These are phyloP conservation scores for Daedaleopsis nitida DNA, from an alignment of 768 basidiomycete genomes.

Conservation along the genomic window DNA sequence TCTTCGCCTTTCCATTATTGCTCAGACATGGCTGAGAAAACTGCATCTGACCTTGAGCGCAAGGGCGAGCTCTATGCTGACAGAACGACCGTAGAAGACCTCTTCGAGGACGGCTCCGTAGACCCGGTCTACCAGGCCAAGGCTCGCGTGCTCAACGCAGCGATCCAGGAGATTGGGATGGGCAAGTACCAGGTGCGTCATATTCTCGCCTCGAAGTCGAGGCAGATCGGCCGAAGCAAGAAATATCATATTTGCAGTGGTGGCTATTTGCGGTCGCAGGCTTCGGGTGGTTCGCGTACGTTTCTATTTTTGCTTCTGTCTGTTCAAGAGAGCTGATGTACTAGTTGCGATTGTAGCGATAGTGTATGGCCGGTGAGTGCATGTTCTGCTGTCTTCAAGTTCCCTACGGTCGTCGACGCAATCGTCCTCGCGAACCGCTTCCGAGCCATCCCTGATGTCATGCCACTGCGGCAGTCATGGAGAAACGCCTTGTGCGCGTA, in stretches of 20 bases:
- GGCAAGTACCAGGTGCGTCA: conserved; percentile 52
- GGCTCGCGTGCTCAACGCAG: conserved; percentile 46
- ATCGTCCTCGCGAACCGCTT: too few species aligned
- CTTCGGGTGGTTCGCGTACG: conserved; percentile 78
- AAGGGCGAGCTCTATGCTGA: conserved; percentile 1
- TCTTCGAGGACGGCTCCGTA: conserved; percentile 30
- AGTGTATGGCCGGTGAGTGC: conserved; percentile 71
- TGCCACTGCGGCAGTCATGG: too few species aligned
- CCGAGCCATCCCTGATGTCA: too few species aligned
- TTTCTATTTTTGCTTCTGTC: conserved; percentile 7
- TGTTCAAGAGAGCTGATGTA: not conserved
- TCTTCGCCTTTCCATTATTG: not conserved
- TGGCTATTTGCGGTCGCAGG: conserved; percentile 66
- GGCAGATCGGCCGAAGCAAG: not conserved
- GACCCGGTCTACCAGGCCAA: conserved; percentile 54
- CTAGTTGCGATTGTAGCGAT: conserved; percentile 43
- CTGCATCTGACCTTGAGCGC: conserved; percentile 4
- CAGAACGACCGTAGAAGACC: conserved; percentile 5
- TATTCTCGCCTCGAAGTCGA: not conserved
- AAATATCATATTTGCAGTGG: conserved; percentile 43
- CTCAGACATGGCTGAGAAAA: conserved; percentile 7
- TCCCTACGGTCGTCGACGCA: not conserved
- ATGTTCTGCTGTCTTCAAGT: not conserved
- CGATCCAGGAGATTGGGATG: conserved; percentile 58
- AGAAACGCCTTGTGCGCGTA: too few species aligned